Evolutionary conservation across 805 yeast species (phyloP).

Genomic region (Zygosaccharomyces rouxii): DNA sequence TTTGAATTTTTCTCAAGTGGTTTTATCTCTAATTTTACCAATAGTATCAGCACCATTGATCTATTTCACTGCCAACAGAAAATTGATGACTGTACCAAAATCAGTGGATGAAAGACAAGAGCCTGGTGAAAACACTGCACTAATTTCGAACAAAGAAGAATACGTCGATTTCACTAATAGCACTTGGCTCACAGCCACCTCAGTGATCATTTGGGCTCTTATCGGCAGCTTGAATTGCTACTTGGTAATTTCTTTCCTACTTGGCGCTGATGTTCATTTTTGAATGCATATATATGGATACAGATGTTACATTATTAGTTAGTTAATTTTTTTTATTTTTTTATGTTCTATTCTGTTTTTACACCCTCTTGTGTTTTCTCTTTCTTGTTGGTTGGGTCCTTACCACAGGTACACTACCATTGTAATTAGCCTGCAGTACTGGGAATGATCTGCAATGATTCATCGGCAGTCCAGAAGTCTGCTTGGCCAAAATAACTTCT

Average conservation of each 20-base stretch:
- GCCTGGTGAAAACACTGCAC: conserved; percentile 30
- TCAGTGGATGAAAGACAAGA: conserved; percentile 31
- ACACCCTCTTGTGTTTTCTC: conserved; percentile 27
- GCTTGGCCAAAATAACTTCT: conserved; percentile 40
- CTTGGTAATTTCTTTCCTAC: conserved; percentile 48
- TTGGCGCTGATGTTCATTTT: conserved; percentile 51
- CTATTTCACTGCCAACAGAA: conserved; percentile 67
- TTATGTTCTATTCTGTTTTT: background rate
- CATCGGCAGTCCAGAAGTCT: conserved; percentile 31
- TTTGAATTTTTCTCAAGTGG: conserved; percentile 78
- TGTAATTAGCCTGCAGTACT: conserved; percentile 64
- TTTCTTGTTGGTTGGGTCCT: conserved; percentile 30
- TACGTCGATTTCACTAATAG: conserved; percentile 71
- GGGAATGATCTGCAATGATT: conserved; percentile 48
- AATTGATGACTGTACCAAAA: conserved; percentile 57
- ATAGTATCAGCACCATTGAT: conserved; percentile 85
- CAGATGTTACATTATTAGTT: background rate
- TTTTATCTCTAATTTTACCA: conserved; percentile 74
- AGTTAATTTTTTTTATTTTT: background rate
- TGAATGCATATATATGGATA: conserved; percentile 19
- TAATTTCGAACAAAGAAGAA: conserved; percentile 18
- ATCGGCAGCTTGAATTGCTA: conserved; percentile 70
- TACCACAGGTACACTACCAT: conserved; percentile 72
- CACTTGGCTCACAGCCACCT: conserved; percentile 45
- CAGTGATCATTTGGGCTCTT: conserved; percentile 62